These are phyloP conservation scores for Stagonosporopsis rhizophila DNA, from an alignment of 2,329 filamentous ascomycete genomes.

Conservation along the genomic window DNA sequence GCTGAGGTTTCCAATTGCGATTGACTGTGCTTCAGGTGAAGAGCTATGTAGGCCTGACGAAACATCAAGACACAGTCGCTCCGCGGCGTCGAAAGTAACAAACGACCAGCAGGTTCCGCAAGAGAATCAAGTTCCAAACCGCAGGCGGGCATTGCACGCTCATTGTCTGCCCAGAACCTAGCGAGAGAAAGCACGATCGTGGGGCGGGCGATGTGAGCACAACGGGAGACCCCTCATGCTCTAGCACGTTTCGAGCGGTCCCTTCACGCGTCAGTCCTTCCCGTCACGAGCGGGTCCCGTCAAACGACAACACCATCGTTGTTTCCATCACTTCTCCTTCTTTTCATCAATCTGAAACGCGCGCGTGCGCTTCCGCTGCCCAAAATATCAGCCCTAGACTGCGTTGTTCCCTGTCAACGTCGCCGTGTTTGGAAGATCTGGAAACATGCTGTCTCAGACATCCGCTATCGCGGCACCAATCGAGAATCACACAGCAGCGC, in stretches of 20 bases:
- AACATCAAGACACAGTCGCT: background rate
- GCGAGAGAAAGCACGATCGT: conserved; percentile 5
- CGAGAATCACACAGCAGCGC: conserved; percentile 11
- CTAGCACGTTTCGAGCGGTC: conserved; percentile 14
- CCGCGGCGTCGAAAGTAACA: background rate
- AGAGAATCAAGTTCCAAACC: background rate
- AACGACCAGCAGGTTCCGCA: background rate
- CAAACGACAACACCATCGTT: conserved; percentile 13
- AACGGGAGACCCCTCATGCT: background rate
- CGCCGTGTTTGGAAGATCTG: conserved; percentile 12
- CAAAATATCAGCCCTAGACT: conserved; percentile 1
- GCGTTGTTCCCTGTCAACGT: conserved; percentile 7
- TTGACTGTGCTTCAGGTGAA: background rate
- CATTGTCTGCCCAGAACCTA: background rate
- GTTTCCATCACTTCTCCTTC: conserved; percentile 14
- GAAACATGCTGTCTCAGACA: conserved; percentile 21
- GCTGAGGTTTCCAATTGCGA: background rate
- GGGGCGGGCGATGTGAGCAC: background rate
- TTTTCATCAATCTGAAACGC: conserved; percentile 10
- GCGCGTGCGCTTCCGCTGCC: conserved; percentile 1
- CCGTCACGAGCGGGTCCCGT: conserved; percentile 2
- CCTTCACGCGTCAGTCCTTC: conserved; percentile 9
- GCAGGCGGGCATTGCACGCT: background rate
- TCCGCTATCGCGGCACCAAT: conserved; percentile 16
- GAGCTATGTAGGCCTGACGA: background rate